Base-by-base conservation (phyloP, 2,329 filamentous ascomycete species). In the Botrytis sinoallii region DNA sequence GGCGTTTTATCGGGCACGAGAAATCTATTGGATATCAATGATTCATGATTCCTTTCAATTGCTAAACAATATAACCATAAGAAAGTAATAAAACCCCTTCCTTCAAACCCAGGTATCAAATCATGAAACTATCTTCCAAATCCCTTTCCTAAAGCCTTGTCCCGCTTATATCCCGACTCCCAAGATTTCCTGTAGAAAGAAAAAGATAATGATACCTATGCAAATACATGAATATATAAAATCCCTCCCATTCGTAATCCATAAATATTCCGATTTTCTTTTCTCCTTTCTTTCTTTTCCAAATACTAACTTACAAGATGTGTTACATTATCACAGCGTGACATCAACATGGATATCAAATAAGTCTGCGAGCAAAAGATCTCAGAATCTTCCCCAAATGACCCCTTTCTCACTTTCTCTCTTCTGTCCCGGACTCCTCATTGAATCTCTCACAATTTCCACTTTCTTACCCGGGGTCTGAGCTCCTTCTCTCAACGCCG, bases 391-490 rank as follows among this genome's bases (percentile, higher is more conserved):
- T n/a, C 20, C 70, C 35, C 70, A 48, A 25, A 67, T 59, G 35
- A 72, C 20, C 9, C 32, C 63, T 10, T 55, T 60, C 40, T 69
- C 71, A 48, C 63, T 69, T 4, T 60, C 71, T 18, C 42, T 69
- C 25, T 48, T 60, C 52, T 57, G 48, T n/a, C 18, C 40, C 5
- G 0, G 20, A 25, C 20, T 69, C 25, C 29, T 48, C 42, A 60
- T 68, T 32, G 48, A 68, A 22, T 32, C 48, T 25, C 14, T 25
- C 10, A 59, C 40, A 46, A 68, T 66, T 52, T 72, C 63, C 38
- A 48, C 70, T 25, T 25, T 69, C 52, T 69, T 72, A 16, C 18
- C 70, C 16, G 38, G 38, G 10, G 32, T 35, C 38, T 52, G 55
- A 44, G 38, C 7, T 25, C 44, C 42, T 4, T 71, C 57, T 8